These are phyloP conservation scores for Pichia sp. DNA, from an alignment of 1,139 yeast species.

Conservation along the genomic window DNA sequence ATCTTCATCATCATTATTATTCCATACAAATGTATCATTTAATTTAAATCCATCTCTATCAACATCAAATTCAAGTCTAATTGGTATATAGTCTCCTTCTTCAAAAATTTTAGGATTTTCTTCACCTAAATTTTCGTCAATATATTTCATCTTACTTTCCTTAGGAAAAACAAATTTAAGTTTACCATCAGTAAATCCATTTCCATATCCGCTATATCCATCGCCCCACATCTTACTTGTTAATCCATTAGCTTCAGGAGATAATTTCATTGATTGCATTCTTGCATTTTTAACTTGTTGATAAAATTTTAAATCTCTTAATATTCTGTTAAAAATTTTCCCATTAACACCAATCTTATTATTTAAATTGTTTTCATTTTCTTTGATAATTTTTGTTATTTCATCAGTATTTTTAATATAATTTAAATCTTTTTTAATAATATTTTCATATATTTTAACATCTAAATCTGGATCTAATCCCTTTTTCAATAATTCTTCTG, in stretches of 20 bases:
- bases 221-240: slow-evolving; percentile 85
- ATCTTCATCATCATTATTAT: slow-evolving; percentile 61
- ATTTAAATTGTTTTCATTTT: slow-evolving; percentile 14
- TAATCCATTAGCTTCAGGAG: slow-evolving; percentile 35
- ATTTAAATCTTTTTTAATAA: slow-evolving; percentile 45
- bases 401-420: slow-evolving; percentile 18
- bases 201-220: slow-evolving; percentile 93
- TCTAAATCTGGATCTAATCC: slow-evolving; percentile 43
- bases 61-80: slow-evolving; percentile 83
- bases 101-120: slow-evolving; percentile 33
- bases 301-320: slow-evolving; percentile 43
- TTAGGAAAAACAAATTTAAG: slow-evolving; percentile 62
- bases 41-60: slow-evolving; percentile 78
- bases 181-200: slow-evolving; percentile 68
- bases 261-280: slow-evolving; percentile 55
- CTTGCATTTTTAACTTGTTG: slow-evolving; percentile 43
- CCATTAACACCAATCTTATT: slow-evolving; percentile 19
- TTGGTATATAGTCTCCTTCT: slow-evolving; percentile 58
- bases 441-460: slow-evolving; percentile 50
- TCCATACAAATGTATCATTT: slow-evolving; percentile 89
- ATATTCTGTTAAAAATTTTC: slow-evolving; percentile 37
- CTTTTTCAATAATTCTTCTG: slow-evolving; percentile 39
- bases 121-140: slow-evolving; percentile 18
- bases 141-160: slow-evolving; percentile 36
- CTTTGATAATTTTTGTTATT: slow-evolving; percentile 2